Percentiles rank a stretch among this genome's conserved stretches.
Evolutionary conservation across 768 basidiomycete species (phyloP).

Genomic region (Boletus speciosus): DNA sequence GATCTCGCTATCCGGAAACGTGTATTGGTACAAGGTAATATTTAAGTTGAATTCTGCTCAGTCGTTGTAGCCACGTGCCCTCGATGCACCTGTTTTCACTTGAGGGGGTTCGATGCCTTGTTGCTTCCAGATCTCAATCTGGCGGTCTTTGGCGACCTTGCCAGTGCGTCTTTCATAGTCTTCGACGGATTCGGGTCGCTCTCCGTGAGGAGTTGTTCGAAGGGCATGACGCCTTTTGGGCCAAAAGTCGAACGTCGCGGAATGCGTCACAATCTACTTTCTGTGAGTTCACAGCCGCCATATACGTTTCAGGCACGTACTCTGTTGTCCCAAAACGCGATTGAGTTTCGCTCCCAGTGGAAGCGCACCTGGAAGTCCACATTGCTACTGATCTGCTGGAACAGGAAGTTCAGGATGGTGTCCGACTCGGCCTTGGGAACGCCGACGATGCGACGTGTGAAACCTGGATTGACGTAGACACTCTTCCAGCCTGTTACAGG

Average conservation of each 20-base stretch:
- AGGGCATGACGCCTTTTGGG: slow-evolving; percentile 73
- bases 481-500: slow-evolving; percentile 85
- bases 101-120: slow-evolving; percentile 50
- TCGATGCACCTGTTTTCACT: slow-evolving; percentile 29
- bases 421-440: slow-evolving; percentile 84
- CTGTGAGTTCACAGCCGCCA: not conserved
- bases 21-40: slow-evolving; percentile 8
- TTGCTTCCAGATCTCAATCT: slow-evolving; percentile 67
- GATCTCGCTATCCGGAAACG: not conserved
- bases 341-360: slow-evolving; percentile 70
- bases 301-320: slow-evolving; percentile 33
- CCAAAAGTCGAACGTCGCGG: slow-evolving; percentile 82
- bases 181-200: slow-evolving; percentile 70
- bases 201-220: slow-evolving; percentile 78
- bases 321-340: slow-evolving; percentile 88
- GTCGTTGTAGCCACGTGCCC: slow-evolving; percentile 60
- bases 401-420: slow-evolving; percentile 63
- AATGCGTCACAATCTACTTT: slow-evolving; percentile 63
- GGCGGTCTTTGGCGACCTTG: slow-evolving; percentile 68
- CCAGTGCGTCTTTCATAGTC: slow-evolving; percentile 65
- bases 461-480: slow-evolving; percentile 80
- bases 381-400: slow-evolving; percentile 65
- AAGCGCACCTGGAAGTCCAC: slow-evolving; percentile 74
- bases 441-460: slow-evolving; percentile 75
- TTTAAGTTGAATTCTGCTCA: slow-evolving; percentile 25